Evolutionary conservation across 257 asterid species (phyloP).

Genomic region (Solanum sejunctum): DNA sequence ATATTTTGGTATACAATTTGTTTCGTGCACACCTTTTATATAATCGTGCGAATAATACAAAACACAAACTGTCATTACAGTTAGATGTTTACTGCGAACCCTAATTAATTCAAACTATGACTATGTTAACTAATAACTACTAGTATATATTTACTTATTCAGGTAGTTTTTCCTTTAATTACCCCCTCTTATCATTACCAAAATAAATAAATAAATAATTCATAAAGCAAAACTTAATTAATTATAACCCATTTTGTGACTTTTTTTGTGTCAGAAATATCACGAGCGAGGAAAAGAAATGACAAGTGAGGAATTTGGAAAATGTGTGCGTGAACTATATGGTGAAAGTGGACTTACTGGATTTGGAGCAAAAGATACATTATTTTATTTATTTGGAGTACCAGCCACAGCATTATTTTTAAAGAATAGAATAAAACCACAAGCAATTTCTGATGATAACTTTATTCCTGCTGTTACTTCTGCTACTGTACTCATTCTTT

Average conservation of each 20-base stretch:
- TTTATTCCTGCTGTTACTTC: constrained; percentile 59
- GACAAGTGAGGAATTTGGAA: constrained; percentile 45
- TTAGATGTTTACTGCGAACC: no score
- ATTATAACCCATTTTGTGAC: not conserved
- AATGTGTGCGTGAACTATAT: constrained; percentile 38
- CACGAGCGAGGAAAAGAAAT: constrained; percentile 32
- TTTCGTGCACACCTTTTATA: no score
- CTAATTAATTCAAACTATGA: no score
- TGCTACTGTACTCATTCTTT: constrained; percentile 46
- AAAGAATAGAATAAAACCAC: constrained; percentile 32
- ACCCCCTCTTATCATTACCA: no score
- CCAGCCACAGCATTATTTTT: constrained; percentile 41
- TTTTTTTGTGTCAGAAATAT: constrained; percentile 28
- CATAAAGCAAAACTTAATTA: not conserved
- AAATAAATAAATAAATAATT: no score
- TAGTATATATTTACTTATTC: no score
- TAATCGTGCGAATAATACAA: no score
- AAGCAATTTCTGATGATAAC: constrained; percentile 29
- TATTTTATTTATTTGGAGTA: constrained; percentile 52
- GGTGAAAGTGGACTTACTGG: constrained; percentile 50
- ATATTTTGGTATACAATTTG: no score
- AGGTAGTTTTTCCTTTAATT: no score
- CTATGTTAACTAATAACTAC: no score
- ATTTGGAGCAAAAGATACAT: constrained; percentile 51
- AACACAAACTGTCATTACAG: no score